A percentile compares a stretch with the other conserved stretches of the same genome.
These are phyloP conservation scores for Eutrema salsugineum DNA, from an alignment of 441 rosid genomes.

Conservation along the genomic window DNA sequence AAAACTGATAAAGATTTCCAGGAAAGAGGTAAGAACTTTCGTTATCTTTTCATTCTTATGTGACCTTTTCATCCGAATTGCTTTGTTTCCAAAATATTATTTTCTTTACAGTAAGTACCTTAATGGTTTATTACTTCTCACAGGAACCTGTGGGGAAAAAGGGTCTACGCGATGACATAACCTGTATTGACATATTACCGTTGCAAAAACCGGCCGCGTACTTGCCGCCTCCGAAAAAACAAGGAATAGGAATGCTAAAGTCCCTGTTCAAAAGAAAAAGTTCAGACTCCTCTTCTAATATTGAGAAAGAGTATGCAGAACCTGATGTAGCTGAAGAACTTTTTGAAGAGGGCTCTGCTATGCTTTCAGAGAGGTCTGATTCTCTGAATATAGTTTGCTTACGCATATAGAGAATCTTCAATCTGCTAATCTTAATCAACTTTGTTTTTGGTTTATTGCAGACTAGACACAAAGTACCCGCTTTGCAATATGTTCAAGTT, in stretches of 20 bases:
- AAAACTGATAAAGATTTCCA: constrained; percentile 99
- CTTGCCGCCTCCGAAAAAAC: constrained; percentile 65
- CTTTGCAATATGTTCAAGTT: constrained; percentile 96
- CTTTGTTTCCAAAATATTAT: background rate
- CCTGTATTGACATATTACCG: constrained; percentile 89
- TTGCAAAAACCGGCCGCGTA: constrained; percentile 76
- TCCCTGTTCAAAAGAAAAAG: constrained; percentile 79
- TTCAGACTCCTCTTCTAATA: constrained; percentile 68
- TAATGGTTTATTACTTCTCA: constrained; percentile 15
- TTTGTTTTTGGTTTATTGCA: constrained; percentile 35
- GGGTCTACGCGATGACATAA: constrained; percentile 97
- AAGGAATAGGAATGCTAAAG: constrained; percentile 78
- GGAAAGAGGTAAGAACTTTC: constrained; percentile 49
- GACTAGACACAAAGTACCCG: constrained; percentile 92
- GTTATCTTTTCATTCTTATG: background rate
- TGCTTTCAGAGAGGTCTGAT: constrained; percentile 93
- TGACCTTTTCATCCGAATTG: background rate
- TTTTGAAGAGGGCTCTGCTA: constrained; percentile 94
- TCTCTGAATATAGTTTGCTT: background rate
- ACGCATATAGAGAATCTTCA: background rate
- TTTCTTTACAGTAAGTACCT: background rate
- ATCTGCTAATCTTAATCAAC: too few species aligned
- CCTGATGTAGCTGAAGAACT: constrained; percentile 89
- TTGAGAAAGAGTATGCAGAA: constrained; percentile 58
- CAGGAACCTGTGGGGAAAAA: constrained; percentile 84